Conservation (phyloP, 495 filamentous ascomycete genomes). For the Penicillium verhagenii region DNA sequence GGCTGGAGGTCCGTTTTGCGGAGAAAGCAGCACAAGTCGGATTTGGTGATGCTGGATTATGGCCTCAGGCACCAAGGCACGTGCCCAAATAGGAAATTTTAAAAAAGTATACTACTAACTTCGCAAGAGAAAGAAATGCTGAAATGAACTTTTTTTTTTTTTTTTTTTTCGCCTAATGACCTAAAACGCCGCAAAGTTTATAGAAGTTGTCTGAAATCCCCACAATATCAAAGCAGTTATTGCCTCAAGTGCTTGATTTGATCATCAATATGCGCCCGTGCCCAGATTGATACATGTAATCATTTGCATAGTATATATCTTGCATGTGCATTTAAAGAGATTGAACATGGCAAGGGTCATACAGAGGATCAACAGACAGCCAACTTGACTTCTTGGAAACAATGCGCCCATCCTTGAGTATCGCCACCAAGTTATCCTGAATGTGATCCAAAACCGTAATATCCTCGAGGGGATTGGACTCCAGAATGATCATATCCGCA, state of each 20-base stretch:
- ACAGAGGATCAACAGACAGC: slow-evolving; percentile 11
- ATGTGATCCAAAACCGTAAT: slow-evolving; percentile 44
- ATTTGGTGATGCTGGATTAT: background rate
- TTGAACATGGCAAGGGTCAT: slow-evolving; percentile 12
- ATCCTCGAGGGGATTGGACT: slow-evolving; percentile 46
- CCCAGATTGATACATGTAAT: too few relatives aligned
- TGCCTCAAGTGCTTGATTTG: too few relatives aligned
- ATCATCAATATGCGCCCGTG: too few relatives aligned
- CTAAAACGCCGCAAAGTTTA: too few relatives aligned
- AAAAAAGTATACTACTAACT: too few relatives aligned
- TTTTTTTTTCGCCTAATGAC: too few relatives aligned
- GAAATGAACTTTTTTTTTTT: too few relatives aligned
- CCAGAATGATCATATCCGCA: slow-evolving; percentile 41
- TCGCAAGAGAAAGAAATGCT: too few relatives aligned
- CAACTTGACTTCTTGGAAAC: slow-evolving; percentile 13
- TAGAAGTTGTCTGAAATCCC: too few relatives aligned
- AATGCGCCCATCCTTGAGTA: slow-evolving; percentile 48
- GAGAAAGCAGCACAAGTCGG: slow-evolving; percentile 4
- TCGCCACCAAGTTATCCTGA: slow-evolving; percentile 39
- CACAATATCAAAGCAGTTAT: too few relatives aligned
- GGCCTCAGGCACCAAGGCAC: slow-evolving; percentile 21
- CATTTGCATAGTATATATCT: too few relatives aligned
- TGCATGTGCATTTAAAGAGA: too few relatives aligned
- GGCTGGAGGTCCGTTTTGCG: background rate
- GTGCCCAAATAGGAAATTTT: slow-evolving; percentile 12